Percentiles rank a stretch among this genome's conserved stretches.
Evolutionary conservation across 805 yeast species (phyloP).

Genomic region (Yamadazyma kitorensis): DNA sequence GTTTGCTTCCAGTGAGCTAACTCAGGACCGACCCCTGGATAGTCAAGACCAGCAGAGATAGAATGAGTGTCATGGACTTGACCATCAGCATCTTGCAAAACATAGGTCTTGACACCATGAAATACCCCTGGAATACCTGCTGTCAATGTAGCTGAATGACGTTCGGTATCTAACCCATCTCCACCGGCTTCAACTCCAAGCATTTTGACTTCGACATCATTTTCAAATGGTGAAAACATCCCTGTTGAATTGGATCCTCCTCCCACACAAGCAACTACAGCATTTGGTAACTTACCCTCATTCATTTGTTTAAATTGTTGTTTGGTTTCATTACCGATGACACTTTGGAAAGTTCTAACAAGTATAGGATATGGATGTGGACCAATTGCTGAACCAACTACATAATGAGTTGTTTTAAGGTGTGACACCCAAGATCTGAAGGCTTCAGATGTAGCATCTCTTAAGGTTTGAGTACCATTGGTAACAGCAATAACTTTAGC

Average conservation of each 20-base stretch:
- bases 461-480: constrained; percentile 91
- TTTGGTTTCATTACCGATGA: constrained; percentile 93
- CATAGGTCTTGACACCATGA: constrained; percentile 96
- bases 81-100: constrained; percentile 88
- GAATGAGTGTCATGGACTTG: constrained; percentile 98
- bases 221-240: constrained; percentile 89
- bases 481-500: constrained; percentile 93
- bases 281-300: constrained; percentile 83
- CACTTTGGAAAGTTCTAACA: constrained; percentile 97
- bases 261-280: constrained; percentile 98
- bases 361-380: constrained; percentile 99
- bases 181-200: constrained; percentile 99
- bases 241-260: constrained; percentile 99
- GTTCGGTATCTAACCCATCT: constrained; percentile 85
- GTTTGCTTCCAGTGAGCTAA: constrained; percentile 91
- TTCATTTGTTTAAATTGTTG: constrained; percentile 80
- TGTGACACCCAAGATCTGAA: constrained; percentile 94
- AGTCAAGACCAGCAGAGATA: constrained; percentile 96
- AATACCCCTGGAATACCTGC: constrained; percentile 96
- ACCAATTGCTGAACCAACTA: constrained; percentile 98
- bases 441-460: constrained; percentile 98
- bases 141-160: constrained; percentile 93
- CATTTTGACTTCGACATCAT: constrained; percentile 72
- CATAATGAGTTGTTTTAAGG: constrained; percentile 82
- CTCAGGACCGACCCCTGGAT: constrained; percentile 99